Conservation (phyloP, 345 rosid species). For the Murraya paniculata region DNA sequence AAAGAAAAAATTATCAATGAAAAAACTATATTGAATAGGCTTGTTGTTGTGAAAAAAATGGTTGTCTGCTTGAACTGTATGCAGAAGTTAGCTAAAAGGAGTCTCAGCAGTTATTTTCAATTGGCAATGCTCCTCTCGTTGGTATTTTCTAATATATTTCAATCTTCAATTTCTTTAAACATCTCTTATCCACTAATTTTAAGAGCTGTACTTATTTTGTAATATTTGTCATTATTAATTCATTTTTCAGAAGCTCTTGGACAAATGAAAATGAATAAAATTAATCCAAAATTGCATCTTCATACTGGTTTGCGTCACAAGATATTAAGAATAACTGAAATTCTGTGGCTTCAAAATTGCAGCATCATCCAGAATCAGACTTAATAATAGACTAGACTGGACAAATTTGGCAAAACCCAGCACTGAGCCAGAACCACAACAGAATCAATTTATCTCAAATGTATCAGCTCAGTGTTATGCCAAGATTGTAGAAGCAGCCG, state of each 20-base stretch:
- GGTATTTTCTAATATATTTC: too few species aligned
- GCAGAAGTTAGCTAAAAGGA: too few species aligned
- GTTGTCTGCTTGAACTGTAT: too few species aligned
- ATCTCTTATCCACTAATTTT: too few species aligned
- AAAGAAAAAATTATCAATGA: too few species aligned
- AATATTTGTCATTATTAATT: too few species aligned
- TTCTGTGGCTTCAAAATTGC: neutral
- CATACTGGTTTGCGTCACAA: neutral
- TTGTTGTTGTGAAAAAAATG: too few species aligned
- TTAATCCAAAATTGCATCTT: neutral
- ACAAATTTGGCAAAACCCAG: neutral
- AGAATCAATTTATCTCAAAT: neutral
- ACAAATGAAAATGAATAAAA: neutral
- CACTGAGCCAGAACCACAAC: neutral
- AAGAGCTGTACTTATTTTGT: too few species aligned
- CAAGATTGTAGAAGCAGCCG: neutral
- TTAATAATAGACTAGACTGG: neutral
- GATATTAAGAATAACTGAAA: neutral
- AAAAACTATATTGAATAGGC: too few species aligned
- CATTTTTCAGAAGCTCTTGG: neutral
- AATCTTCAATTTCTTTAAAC: too few species aligned
- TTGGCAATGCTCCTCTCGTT: too few species aligned
- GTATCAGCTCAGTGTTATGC: neutral
- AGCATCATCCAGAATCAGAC: neutral
- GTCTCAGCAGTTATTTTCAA: too few species aligned